These are phyloP conservation scores for Lepraria neglecta DNA, from an alignment of 495 filamentous ascomycete species.

Conservation along the genomic window DNA sequence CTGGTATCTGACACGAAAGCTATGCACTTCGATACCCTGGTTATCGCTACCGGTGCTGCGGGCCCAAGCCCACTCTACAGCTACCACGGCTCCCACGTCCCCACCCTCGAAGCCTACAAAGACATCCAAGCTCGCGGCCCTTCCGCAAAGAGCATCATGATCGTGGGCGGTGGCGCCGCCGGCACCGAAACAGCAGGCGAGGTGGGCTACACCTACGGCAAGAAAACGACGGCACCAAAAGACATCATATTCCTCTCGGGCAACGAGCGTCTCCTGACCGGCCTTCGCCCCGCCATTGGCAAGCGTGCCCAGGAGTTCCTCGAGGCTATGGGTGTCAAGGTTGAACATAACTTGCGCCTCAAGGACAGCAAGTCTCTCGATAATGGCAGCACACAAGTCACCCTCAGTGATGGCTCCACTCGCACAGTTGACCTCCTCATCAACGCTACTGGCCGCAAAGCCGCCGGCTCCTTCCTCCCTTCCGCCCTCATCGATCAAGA, in stretches of 20 bases:
- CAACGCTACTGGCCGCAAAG: constrained; percentile 48
- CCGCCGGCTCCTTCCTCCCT: constrained; percentile 51
- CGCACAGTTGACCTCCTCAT: constrained; percentile 48
- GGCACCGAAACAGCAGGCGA: constrained; percentile 32
- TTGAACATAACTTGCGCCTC: constrained; percentile 39
- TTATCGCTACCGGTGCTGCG: constrained; percentile 35
- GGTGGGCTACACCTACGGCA: constrained; percentile 21
- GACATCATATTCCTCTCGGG: constrained; percentile 46
- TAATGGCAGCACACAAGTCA: constrained; percentile 18
- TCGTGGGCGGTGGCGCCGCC: constrained; percentile 30
- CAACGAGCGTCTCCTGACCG: constrained; percentile 35
- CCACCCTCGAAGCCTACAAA: constrained; percentile 28
- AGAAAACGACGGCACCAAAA: constrained; percentile 32
- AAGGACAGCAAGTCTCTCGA: constrained; percentile 11
- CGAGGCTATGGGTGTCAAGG: constrained; percentile 45
- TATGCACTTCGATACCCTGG: constrained; percentile 34
- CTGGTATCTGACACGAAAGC: constrained; percentile 8
- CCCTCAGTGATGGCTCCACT: constrained; percentile 21
- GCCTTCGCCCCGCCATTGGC: constrained; percentile 32
- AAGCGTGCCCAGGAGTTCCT: constrained; percentile 39
- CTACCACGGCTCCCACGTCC: constrained; percentile 28
- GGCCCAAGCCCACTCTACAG: constrained; percentile 29
- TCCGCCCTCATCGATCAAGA: constrained; percentile 37
- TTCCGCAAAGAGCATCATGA: constrained; percentile 24
- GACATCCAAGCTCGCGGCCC: constrained; percentile 26